These are phyloP conservation scores for Medicago arabica DNA, from an alignment of 306 rosid genomes.

Conservation along the genomic window DNA sequence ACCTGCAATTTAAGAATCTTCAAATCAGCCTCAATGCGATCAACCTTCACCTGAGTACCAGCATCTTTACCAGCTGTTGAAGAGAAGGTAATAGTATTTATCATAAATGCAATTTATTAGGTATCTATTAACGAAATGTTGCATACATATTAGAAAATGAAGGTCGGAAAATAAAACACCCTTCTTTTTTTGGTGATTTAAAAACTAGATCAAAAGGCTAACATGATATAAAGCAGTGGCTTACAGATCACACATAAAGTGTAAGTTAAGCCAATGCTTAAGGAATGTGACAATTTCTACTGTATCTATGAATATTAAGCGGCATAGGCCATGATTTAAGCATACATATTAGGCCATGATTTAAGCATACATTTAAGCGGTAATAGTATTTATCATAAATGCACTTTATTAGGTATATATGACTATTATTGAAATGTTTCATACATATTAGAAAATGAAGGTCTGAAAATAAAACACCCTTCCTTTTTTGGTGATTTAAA, in stretches of 20 bases:
- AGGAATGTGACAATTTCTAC: constrained; percentile 9
- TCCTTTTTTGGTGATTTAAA: constrained; percentile 21
- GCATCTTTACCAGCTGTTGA: constrained; percentile 62
- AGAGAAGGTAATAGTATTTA: constrained; percentile 32
- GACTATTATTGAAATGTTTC: neutral
- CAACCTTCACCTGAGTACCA: constrained; percentile 68
- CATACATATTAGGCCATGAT: too few species aligned
- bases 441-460: constrained; percentile 8
- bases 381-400: constrained; percentile 32
- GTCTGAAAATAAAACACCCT: constrained; percentile 20
- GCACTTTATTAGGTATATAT: constrained; percentile 25
- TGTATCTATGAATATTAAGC: constrained; percentile 20
- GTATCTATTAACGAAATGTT: neutral
- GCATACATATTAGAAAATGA: constrained; percentile 5
- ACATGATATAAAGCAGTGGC: constrained; percentile 24
- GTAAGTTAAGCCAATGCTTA: constrained; percentile 5
- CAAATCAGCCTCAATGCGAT: constrained; percentile 90
- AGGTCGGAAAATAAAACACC: constrained; percentile 28
- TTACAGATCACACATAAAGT: constrained; percentile 7
- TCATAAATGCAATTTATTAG: constrained; percentile 29
- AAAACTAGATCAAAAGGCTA: constrained; percentile 10
- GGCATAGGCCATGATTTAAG: constrained; percentile 4
- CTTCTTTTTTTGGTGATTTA: constrained; percentile 6
- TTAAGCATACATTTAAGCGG: too few species aligned
- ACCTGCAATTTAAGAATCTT: constrained; percentile 92